Percentiles rank a stretch among this genome's conserved stretches.
phyloP scores from a whole-genome alignment of 163 green algal species.

The Chlamydomonas reinhardtii region DNA sequence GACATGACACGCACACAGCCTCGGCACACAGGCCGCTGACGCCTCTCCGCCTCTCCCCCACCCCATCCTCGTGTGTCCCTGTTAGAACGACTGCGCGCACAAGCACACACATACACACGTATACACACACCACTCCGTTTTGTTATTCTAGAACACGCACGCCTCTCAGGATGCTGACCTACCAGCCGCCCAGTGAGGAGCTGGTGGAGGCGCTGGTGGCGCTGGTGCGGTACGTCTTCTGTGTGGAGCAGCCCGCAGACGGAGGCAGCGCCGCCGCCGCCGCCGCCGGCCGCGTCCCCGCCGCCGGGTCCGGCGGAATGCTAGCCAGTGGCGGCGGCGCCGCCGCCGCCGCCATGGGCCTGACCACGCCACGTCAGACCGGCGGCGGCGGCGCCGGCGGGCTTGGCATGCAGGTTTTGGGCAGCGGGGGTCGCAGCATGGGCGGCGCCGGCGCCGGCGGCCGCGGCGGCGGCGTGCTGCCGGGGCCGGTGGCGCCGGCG shows the following conservation, averaged over 20 bases:
- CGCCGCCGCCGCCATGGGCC: neutral
- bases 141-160: too few species aligned
- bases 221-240: constrained; percentile 71
- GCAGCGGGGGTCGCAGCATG: neutral
- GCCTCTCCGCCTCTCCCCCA: too few species aligned
- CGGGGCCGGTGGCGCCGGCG: constrained; percentile 1
- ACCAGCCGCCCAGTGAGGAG: constrained; percentile 80
- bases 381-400: neutral
- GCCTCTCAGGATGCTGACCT: constrained; percentile 60
- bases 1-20: too few species aligned
- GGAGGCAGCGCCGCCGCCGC: neutral
- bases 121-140: too few species aligned
- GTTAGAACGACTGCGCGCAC: too few species aligned
- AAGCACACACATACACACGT: too few species aligned
- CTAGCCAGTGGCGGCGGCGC: constrained; percentile 11
- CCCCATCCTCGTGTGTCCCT: too few species aligned
- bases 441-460: neutral
- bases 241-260: constrained; percentile 29
- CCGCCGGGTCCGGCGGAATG: neutral
- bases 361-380: too few species aligned
- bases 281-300: neutral
- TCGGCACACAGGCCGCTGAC: too few species aligned
- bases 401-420: too few species aligned
- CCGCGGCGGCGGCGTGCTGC: neutral
- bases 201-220: constrained; percentile 74